Base-by-base conservation (phyloP, 164 flowering plant species). In the Liriodendron chinense region DNA sequence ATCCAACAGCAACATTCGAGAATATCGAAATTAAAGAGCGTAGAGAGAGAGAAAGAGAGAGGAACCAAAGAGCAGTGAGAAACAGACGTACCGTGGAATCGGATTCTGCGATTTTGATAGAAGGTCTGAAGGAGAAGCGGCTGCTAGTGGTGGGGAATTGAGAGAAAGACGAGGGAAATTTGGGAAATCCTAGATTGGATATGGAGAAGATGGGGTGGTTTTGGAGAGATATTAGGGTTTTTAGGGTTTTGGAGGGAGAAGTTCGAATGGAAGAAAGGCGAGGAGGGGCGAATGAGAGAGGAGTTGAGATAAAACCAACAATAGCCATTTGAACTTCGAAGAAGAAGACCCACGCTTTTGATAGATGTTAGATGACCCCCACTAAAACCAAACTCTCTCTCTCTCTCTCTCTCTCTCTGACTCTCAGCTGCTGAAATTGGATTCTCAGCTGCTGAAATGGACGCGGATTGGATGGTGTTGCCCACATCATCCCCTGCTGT, bases 21-120 rank as follows among this genome's bases (percentile, higher is more conserved):
- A 34, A 34, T 34, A 34, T 34, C 43, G 43, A 34, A 34, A 34
- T 34, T 34, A 34, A 7, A 34, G 43, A 34, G 43, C 5, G 5
- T 4, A 34, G 7, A 34, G 43, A 34, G 43, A 34, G 43, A 34
- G 12, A 9, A 0, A 53, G 20, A 16, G 4, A 53, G 16, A 53
- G 59, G 18, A 53, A 53, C 59, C 18, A 53, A 16, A 53, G 59
- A 53, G 13, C 13, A 21, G 24, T 7, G 23, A 69, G 4, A 34
- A 74, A n/a, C 14, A 34, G 43, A 68, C 70, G 74, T 28, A 81
- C 83, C 75, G 56, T 21, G 64, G 76, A 65, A n/a, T 75, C 73
- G 13, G 78, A 75, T 16, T 68, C 73, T 13, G 74, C 24, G 57
- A 20, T 48, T 16, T 67, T 48, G 66, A 72, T 20, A 22, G 34